Evolutionary conservation across 2,329 filamentous ascomycete species (phyloP).

Genomic region (Leptographium procerum): DNA sequence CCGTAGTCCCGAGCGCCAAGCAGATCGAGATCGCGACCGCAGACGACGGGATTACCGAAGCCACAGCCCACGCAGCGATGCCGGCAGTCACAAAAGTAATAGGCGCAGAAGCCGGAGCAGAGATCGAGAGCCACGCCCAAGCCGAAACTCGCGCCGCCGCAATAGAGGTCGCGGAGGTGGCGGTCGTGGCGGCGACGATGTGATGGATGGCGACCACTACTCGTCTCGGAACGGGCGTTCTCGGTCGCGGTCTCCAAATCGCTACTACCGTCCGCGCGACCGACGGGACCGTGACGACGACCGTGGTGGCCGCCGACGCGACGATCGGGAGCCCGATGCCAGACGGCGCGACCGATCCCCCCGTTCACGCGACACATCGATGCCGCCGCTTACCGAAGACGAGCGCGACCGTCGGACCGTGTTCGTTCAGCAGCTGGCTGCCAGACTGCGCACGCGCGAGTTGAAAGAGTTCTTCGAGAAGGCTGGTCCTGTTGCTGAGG

Average conservation of each 20-base stretch:
- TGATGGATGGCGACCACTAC: not conserved
- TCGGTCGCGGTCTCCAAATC: conserved; percentile 60
- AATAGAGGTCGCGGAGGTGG: conserved; percentile 17
- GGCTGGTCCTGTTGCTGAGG: conserved; percentile 87
- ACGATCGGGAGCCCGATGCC: not conserved
- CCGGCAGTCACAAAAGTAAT: conserved; percentile 73
- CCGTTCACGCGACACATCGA: conserved; percentile 43
- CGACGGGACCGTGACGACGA: conserved; percentile 29
- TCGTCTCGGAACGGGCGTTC: conserved; percentile 49
- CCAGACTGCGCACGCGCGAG: conserved; percentile 82
- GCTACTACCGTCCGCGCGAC: conserved; percentile 46
- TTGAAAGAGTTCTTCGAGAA: conserved; percentile 93
- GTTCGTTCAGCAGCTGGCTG: conserved; percentile 96
- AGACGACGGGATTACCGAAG: conserved; percentile 42
- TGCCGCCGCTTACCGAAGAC: conserved; percentile 68
- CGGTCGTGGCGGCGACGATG: conserved; percentile 22
- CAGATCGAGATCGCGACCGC: conserved; percentile 21
- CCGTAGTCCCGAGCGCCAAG: conserved; percentile 25
- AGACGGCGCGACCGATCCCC: conserved; percentile 3
- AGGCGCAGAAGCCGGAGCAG: conserved; percentile 67
- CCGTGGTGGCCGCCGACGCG: conserved; percentile 1
- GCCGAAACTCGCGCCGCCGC: conserved; percentile 58
- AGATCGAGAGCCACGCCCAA: conserved; percentile 54
- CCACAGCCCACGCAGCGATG: conserved; percentile 32
- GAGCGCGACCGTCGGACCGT: conserved; percentile 94